These are phyloP conservation scores for Cladosporium sp. DNA, from an alignment of 2,329 filamentous ascomycete genomes.

Conservation along the genomic window DNA sequence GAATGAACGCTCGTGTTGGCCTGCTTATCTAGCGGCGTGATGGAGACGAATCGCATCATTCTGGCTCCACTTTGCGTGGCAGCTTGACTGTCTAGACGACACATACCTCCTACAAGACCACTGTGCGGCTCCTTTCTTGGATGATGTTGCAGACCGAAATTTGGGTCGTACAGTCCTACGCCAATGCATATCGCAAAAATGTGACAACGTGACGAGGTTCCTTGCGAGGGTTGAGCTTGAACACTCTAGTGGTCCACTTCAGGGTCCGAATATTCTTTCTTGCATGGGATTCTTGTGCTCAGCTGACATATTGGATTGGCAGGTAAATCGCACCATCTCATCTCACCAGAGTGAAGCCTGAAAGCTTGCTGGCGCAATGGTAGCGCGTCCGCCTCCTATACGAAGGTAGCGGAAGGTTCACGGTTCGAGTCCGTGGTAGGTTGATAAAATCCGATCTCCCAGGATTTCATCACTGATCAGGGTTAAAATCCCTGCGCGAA, in stretches of 20 bases:
- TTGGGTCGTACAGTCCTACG: too few species aligned
- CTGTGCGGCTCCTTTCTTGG: background rate
- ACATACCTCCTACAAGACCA: background rate
- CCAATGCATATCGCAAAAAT: too few species aligned
- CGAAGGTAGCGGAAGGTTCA: constrained; percentile 20
- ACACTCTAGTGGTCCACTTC: too few species aligned
- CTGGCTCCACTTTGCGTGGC: constrained; percentile 10
- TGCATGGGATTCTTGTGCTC: too few species aligned
- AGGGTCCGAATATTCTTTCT: too few species aligned
- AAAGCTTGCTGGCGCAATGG: constrained; percentile 12
- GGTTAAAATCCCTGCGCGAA: constrained; percentile 2
- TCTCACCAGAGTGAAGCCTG: background rate
- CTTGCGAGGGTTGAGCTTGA: too few species aligned
- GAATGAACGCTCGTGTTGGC: background rate
- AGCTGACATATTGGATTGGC: too few species aligned
- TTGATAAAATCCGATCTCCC: constrained; percentile 3
- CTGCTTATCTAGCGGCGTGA: background rate
- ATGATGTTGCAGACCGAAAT: background rate
- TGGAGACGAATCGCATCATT: constrained; percentile 4
- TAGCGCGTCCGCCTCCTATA: constrained; percentile 14
- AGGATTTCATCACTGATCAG: background rate
- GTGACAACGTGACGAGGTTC: too few species aligned
- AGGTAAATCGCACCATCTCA: too few species aligned
- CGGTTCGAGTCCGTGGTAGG: constrained; percentile 27
- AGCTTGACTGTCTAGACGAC: background rate